A percentile compares a stretch with the other conserved stretches of the same genome.
Conservation (phyloP, 371 early-diverging fungal species). For the Mucor circinelloides region DNA sequence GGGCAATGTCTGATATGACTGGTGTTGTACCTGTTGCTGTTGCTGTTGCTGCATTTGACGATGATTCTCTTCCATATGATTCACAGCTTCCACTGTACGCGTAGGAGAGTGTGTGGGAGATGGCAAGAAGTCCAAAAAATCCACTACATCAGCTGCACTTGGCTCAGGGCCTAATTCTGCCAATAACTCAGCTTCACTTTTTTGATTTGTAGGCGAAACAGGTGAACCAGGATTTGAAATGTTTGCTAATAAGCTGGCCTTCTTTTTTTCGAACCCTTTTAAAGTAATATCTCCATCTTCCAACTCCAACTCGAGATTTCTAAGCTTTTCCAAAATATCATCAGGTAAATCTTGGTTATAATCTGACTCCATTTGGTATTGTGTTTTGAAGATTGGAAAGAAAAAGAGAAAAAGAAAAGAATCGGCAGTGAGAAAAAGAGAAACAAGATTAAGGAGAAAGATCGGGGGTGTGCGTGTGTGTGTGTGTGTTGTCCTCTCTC, state of each 20-base stretch:
- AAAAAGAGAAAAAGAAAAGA: not conserved
- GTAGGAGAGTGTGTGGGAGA: slow-evolving; percentile 52
- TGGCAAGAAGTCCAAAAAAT: slow-evolving; percentile 52
- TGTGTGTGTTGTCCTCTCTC: not conserved
- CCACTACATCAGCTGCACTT: slow-evolving; percentile 56
- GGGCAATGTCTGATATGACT: not conserved
- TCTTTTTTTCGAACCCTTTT: slow-evolving; percentile 71
- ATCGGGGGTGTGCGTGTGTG: not conserved
- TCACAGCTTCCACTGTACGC: slow-evolving; percentile 15
- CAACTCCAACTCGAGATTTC: slow-evolving; percentile 60
- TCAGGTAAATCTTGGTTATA: slow-evolving; percentile 43
- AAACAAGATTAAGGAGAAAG: not conserved
- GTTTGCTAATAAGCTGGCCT: slow-evolving; percentile 39
- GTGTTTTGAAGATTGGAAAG: not conserved
- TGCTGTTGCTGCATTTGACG: slow-evolving; percentile 17
- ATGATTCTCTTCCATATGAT: slow-evolving; percentile 37
- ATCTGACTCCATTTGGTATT: slow-evolving; percentile 27
- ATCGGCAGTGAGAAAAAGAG: not conserved
- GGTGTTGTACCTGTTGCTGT: slow-evolving; percentile 10
- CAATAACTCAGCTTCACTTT: slow-evolving; percentile 15
- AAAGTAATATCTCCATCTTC: slow-evolving; percentile 73
- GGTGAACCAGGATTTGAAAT: slow-evolving; percentile 13
- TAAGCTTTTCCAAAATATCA: slow-evolving; percentile 54
- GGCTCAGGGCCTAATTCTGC: slow-evolving; percentile 48
- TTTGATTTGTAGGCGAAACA: slow-evolving; percentile 14